phyloP scores from a whole-genome alignment of 805 yeast species.

The Metschnikowia santaceciliae region DNA sequence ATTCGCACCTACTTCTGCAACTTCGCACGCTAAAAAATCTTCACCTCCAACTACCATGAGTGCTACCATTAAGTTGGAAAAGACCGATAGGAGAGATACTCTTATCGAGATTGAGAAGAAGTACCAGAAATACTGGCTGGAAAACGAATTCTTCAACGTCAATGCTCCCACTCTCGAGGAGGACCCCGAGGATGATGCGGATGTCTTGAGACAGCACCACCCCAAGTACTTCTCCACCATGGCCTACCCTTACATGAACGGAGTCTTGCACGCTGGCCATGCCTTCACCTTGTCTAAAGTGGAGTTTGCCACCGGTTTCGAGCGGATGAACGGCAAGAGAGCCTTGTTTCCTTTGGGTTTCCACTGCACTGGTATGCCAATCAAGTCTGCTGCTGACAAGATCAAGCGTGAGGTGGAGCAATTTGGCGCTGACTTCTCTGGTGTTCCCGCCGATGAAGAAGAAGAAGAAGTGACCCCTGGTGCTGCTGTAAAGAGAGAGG shows the following conservation, averaged over 20 bases:
- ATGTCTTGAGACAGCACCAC: slow-evolving; percentile 68
- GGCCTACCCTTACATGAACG: slow-evolving; percentile 99
- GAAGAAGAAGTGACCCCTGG: slow-evolving; percentile 35
- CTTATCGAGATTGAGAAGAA: slow-evolving; percentile 83
- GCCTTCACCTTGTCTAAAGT: slow-evolving; percentile 91
- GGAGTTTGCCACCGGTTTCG: slow-evolving; percentile 89
- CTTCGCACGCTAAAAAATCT: slow-evolving; percentile 4
- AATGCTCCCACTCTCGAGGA: slow-evolving; percentile 82
- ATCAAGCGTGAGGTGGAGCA: slow-evolving; percentile 85
- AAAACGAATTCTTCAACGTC: slow-evolving; percentile 79
- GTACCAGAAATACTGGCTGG: slow-evolving; percentile 84
- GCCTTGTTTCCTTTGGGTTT: slow-evolving; percentile 95
- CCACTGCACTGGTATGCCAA: slow-evolving; percentile 99
- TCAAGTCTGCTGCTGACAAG: slow-evolving; percentile 93
- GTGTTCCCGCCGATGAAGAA: slow-evolving; percentile 58
- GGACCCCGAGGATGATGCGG: slow-evolving; percentile 43
- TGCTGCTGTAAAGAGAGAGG: slow-evolving; percentile 49
- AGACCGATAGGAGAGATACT: slow-evolving; percentile 93
- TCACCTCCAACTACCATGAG: slow-evolving; percentile 27
- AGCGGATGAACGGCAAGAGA: slow-evolving; percentile 89
- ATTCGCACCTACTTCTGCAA: background rate
- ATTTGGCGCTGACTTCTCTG: slow-evolving; percentile 78
- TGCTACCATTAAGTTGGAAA: slow-evolving; percentile 40
- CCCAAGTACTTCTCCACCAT: slow-evolving; percentile 90
- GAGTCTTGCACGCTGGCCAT: slow-evolving; percentile 97